Evolutionary conservation across 2,329 filamentous ascomycete species (phyloP), one percentile per base, ranked within the genome.

Genomic region (Fusarium nodosum): DNA sequence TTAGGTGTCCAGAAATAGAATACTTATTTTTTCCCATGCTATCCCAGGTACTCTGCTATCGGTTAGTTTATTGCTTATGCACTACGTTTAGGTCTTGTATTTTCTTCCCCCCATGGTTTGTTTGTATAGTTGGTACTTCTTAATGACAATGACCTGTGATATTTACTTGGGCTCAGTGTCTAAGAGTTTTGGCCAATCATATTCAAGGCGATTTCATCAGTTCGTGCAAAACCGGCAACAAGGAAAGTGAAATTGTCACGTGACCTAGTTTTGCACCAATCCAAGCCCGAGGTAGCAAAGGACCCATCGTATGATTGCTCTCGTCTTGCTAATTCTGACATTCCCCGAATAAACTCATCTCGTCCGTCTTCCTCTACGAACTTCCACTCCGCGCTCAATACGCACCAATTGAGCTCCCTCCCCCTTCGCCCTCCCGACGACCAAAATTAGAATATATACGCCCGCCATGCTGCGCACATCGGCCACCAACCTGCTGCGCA

Each of bases 381-480:
- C 62, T 57, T 46, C 53, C 54, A 69, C 62, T 47, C 54, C 64
- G 71, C 65, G 72, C 69, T 66, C 69, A 75, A 72, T 76, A 76
- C 72, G 66, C 66, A 60, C 42, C 79, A 80, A 81, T 81, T 79
- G 77, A 76, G 74, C 66, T 48, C 58, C 62, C 60, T 54, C 50
- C 52, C 30, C 28, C 47, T 46, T 61, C 59, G 52, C 31, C 54
- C 61, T 63, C 68, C 53, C 24, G 48, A 39, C 48, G 48, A 52
- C 34, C 48, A 52, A 41, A 56, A 65, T 61, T 67, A 60, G n/a
- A 48, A 64, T 31, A 63, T 36, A 63, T 42, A 66, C 66, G 61
- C 65, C 76, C 72, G 82, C 76, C 72, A 88, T 87, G 86, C 82
- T 87, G 80, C 86, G 86, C 80, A 83, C 84, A 75, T 80, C 82